phyloP scores from a whole-genome alignment of 208 protist species.

The Naegleria lovaniensis region DNA sequence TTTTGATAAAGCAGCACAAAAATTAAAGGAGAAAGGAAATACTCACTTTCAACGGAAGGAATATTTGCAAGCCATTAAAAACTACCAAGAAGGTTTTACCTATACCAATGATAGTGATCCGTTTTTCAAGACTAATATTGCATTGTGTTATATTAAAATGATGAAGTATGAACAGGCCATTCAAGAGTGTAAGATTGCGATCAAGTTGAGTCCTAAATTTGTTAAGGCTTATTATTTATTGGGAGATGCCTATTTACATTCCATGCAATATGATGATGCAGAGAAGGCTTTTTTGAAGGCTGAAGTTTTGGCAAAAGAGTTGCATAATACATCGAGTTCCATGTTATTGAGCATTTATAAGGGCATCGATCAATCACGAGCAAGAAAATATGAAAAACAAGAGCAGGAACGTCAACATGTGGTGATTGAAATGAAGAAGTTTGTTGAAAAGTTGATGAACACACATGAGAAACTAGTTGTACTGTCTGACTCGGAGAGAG shows the following conservation, averaged over 20 bases:
- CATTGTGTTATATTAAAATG: background rate
- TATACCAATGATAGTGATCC: background rate
- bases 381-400: background rate
- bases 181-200: background rate
- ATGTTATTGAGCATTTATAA: background rate
- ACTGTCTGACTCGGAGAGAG: background rate
- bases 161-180: background rate
- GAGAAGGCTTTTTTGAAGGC: conserved; percentile 10
- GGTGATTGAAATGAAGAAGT: background rate
- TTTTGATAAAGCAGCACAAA: background rate
- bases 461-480: background rate
- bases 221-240: background rate
- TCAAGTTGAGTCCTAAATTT: background rate
- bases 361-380: background rate
- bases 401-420: background rate
- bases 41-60: background rate
- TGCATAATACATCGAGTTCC: background rate
- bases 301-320: background rate
- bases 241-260: background rate
- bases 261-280: background rate
- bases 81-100: background rate
- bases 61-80: background rate
- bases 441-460: background rate
- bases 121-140: background rate
- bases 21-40: conserved; percentile 15